phyloP scores from a whole-genome alignment of 306 rosid species.

The Glycine soja region DNA sequence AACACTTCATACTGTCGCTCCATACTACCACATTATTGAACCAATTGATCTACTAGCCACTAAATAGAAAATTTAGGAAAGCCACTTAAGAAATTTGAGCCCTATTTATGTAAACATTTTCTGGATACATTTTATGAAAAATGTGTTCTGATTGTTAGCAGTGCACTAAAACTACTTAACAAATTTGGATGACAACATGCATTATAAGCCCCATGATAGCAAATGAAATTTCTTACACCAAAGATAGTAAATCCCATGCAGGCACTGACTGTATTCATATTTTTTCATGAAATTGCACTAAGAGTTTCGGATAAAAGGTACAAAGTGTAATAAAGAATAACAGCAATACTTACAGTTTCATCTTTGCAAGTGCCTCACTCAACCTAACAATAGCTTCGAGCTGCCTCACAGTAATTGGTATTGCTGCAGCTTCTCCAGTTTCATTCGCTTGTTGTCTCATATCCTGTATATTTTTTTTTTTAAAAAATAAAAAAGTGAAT shows the following conservation, averaged over 20 bases:
- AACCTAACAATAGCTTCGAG: constrained; percentile 93
- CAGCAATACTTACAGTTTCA: constrained; percentile 79
- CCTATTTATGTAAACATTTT: neutral
- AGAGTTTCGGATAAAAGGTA: neutral
- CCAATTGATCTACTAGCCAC: neutral
- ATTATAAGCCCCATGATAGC: neutral
- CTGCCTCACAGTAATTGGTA: constrained; percentile 97
- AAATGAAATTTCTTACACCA: constrained; percentile 29
- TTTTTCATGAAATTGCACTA: constrained; percentile 22
- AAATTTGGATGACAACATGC: constrained; percentile 34
- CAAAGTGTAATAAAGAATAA: constrained; percentile 19
- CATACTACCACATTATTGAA: neutral
- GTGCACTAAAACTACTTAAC: constrained; percentile 10
- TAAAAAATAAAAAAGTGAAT: too few relatives aligned
- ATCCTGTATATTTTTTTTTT: constrained; percentile 60
- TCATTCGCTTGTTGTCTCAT: constrained; percentile 98
- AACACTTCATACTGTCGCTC: neutral
- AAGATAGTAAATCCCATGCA: neutral
- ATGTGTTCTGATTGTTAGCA: neutral
- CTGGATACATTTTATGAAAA: neutral
- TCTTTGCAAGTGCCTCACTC: constrained; percentile 97
- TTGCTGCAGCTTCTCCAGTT: constrained; percentile 87
- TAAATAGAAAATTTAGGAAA: constrained; percentile 16
- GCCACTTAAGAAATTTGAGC: constrained; percentile 11
- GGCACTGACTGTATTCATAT: neutral